Evolutionary conservation across 768 basidiomycete species (phyloP), one percentile per base, ranked within the genome.

Genomic region (Boletus speciosus): DNA sequence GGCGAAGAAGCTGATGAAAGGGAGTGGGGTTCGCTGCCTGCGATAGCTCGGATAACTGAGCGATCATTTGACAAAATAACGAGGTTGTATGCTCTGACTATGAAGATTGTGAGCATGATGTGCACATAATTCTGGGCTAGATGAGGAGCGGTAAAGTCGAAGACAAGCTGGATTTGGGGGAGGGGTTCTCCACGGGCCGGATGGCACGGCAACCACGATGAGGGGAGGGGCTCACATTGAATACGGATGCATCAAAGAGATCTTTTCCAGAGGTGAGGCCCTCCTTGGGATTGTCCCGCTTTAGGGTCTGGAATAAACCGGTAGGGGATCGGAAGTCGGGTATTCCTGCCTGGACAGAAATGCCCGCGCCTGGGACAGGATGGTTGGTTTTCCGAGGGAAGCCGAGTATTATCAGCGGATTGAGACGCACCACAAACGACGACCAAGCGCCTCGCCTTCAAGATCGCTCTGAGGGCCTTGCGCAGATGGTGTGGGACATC

Each of bases 21-120:
- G 84, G 75, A 4, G 93, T 94, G 8, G 93, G 93, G 55, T 78
- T 64, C 15, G 92, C 90, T 4, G 79, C 75, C 50, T 81, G 76
- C 1, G 93, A 86, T 25, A 93, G 74, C 57, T 81, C 79, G 34
- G 89, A 88, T 8, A 96, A 76, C 52, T 82, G 84, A 36, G 89
- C 90, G 58, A 95, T 91, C 92, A 93, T 93, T 68, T 88, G 88
- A 71, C 86, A 92, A 69, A 88, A 95, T 32, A 88, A 73, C 27
- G 84, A 79, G 6, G 88, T 92, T 23, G 81, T 88, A 59, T 81
- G 78, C 68, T 85, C 90, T 48, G 83, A 86, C 88, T 89, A 70
- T 51, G 60, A 58, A 59, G 35, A 35, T 16, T 37, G 57, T 72
- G 54, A 70, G 63, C 57, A 60, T 47, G 53, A 27, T 19, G 31